Conservation (phyloP, 2,329 filamentous ascomycete genomes). For the Plenodomus biglobosus region DNA sequence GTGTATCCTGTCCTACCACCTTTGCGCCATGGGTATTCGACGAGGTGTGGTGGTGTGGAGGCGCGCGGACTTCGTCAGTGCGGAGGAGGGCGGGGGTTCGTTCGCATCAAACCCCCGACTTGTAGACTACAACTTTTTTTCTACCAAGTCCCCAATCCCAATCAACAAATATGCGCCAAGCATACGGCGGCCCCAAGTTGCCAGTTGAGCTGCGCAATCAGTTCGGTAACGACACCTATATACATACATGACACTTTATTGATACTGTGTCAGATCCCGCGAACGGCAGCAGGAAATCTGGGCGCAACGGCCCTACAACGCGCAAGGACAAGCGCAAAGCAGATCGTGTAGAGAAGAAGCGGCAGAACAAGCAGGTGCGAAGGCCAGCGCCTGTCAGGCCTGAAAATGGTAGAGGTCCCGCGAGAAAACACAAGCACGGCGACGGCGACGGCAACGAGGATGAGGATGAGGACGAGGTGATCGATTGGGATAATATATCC, state of each 20-base stretch:
- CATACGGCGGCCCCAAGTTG: constrained; percentile 48
- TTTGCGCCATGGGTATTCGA: constrained; percentile 19
- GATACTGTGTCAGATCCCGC: constrained; percentile 27
- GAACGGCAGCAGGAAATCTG: constrained; percentile 25
- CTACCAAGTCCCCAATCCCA: constrained; percentile 11
- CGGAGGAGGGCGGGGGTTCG: constrained; percentile 26
- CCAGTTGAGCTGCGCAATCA: constrained; percentile 51
- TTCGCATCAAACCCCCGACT: constrained; percentile 27
- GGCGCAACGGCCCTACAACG: constrained; percentile 34
- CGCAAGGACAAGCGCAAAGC: constrained; percentile 70
- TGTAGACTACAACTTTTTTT: constrained; percentile 34
- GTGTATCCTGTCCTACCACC: constrained; percentile 20
- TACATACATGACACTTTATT: neutral
- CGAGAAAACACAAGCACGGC: constrained; percentile 21
- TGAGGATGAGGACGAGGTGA: constrained; percentile 24
- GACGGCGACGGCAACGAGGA: constrained; percentile 30
- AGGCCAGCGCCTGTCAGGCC: constrained; percentile 14
- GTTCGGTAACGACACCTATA: constrained; percentile 33
- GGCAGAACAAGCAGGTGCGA: constrained; percentile 35
- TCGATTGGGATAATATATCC: constrained; percentile 38
- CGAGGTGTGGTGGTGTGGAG: constrained; percentile 21
- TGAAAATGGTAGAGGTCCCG: constrained; percentile 20
- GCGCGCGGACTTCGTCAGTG: constrained; percentile 14
- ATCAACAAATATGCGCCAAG: constrained; percentile 42
- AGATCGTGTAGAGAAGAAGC: constrained; percentile 64